These are phyloP conservation scores for Aspergillus aculeatus DNA, from an alignment of 2,329 filamentous ascomycete genomes.

Conservation along the genomic window DNA sequence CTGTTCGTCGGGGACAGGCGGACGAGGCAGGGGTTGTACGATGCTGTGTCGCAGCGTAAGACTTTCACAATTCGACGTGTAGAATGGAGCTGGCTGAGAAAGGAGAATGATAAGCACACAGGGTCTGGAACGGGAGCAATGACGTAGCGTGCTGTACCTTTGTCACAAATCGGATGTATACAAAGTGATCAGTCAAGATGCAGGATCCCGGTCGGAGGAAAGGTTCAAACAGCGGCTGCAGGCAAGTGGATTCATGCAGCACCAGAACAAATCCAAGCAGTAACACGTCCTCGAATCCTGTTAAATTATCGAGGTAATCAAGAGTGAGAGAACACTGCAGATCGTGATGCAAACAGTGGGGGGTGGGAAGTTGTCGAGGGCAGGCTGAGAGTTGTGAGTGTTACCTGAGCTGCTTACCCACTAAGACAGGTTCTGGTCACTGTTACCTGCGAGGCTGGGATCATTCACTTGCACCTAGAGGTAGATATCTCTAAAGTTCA, in stretches of 20 bases:
- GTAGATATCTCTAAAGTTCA: no score
- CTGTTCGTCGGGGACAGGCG: background rate
- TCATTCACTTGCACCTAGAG: background rate
- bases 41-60: background rate
- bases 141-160: background rate
- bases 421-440: background rate
- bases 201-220: slow-evolving; percentile 5
- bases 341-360: background rate
- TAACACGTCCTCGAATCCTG: background rate
- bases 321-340: background rate
- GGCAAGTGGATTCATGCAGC: background rate
- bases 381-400: background rate
- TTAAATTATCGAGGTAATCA: background rate
- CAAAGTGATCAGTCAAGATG: background rate
- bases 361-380: background rate
- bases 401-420: background rate
- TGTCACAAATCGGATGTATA: background rate
- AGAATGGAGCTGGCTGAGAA: background rate
- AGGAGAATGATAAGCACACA: background rate
- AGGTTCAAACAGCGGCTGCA: slow-evolving; percentile 11
- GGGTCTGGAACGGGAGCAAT: background rate
- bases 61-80: background rate
- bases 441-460: background rate
- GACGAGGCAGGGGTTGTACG: background rate
- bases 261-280: background rate